Evolutionary conservation across 257 asterid species (phyloP).

Genomic region (Solanum peruvianum): DNA sequence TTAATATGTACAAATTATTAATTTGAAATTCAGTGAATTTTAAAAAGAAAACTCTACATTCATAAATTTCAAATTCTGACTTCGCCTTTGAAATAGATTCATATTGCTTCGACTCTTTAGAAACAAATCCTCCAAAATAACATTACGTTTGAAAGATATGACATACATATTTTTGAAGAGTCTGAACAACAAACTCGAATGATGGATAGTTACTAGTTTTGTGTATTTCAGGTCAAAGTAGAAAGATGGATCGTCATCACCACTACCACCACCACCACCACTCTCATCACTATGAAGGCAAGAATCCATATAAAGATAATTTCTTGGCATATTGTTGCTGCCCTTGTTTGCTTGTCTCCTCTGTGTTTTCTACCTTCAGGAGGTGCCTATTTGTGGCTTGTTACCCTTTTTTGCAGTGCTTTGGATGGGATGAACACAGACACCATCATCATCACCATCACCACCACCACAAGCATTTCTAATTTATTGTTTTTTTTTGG

Average conservation of each 20-base stretch:
- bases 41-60: background rate
- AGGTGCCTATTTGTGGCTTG: slow-evolving; percentile 48
- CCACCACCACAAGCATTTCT: slow-evolving; percentile 33
- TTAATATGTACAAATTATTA: background rate
- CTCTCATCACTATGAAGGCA: background rate
- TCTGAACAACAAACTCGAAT: background rate
- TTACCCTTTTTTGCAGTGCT: slow-evolving; percentile 54
- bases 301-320: slow-evolving; percentile 6
- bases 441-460: slow-evolving; percentile 28
- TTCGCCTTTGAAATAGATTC: background rate
- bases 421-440: slow-evolving; percentile 43
- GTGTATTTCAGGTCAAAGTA: background rate
- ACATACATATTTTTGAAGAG: background rate
- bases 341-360: slow-evolving; percentile 27
- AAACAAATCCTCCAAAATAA: background rate
- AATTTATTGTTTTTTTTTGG: background rate
- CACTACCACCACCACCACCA: background rate
- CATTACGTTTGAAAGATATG: background rate
- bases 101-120: background rate
- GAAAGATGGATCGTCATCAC: slow-evolving; percentile 2
- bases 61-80: background rate
- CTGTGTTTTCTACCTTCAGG: slow-evolving; percentile 10
- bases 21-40: background rate
- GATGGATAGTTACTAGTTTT: background rate
- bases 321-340: slow-evolving; percentile 27